Evolutionary conservation across 148 eudicot genomes (phyloP), one percentile per base, ranked within the genome.

Genomic region (Dysphania ambrosioides): DNA sequence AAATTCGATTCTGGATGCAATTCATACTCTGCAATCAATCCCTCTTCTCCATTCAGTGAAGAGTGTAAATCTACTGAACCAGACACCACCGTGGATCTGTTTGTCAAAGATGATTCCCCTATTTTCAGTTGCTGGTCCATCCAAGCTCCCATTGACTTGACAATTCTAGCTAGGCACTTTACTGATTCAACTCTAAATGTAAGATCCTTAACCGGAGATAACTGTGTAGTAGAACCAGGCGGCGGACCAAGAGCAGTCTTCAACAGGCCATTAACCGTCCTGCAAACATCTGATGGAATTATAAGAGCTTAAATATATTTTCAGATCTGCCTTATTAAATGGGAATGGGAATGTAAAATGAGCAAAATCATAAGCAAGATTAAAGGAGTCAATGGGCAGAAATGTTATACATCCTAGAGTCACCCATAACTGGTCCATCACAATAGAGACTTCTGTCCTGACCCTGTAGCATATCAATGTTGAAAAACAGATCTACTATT

Each of bases 241-340:
- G 97, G 96, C 49, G 96, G 99, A 72, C 99, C 99, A 72, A 92
- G 82, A 80, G 99, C 97, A 84, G 99, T 95, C 86, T 90, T 92
- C 77, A 87, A 84, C 73, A 95, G 99, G 82, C 97, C 99, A 86
- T 90, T 95, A 72, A 95, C 91, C 85, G 96, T 92, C 96, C 99
- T 95, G 99, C 94, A 89, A 90, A 78, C 80, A 89, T 87, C 97
- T 92, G 87, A 89, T 77, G 83, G 88, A 86, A 95, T 92, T 92
- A 95, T 87, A 83, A 81, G 81, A 82, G 91, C 79, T 91, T 88
- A 80, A 84, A 89, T 69, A 84, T 72, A 85, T 73, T 85, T 76
- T 74, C 74, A 78, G 63, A 75, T 75, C 67, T 57, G 64, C 19
- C 67, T 24, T 32, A 34, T n/a, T n/a, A 71, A 32, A 27, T 31